These are phyloP conservation scores for Wallacemonas sp. DNA, from an alignment of 208 protist species.

Conservation along the genomic window DNA sequence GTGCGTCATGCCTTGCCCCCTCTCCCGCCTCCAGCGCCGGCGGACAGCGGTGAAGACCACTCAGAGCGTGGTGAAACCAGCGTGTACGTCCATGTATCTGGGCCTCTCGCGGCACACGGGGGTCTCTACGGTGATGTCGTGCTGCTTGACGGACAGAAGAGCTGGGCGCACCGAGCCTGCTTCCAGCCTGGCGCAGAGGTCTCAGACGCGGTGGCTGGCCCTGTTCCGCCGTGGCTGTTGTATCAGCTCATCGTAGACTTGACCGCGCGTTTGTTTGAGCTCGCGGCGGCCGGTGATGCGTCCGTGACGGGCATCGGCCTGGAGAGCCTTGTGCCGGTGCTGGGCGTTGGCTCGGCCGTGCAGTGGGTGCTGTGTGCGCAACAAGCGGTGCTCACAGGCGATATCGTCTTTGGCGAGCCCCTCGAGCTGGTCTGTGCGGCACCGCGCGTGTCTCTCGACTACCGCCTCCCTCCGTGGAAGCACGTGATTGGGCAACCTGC, in stretches of 20 bases:
- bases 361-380: slow-evolving; percentile 51
- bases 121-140: slow-evolving; percentile 46
- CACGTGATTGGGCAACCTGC: slow-evolving; percentile 63
- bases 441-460: slow-evolving; percentile 44
- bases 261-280: slow-evolving; percentile 28
- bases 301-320: slow-evolving; percentile 3
- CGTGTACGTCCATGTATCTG: too few relatives aligned
- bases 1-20: too few relatives aligned
- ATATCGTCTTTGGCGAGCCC: slow-evolving; percentile 41
- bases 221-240: slow-evolving; percentile 66
- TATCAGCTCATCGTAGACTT: slow-evolving; percentile 47
- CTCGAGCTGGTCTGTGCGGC: slow-evolving; percentile 61
- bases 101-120: slow-evolving; percentile 16
- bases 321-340: slow-evolving; percentile 1
- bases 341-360: background rate
- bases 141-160: slow-evolving; percentile 8
- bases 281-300: background rate
- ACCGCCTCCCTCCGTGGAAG: slow-evolving; percentile 75
- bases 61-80: too few relatives aligned
- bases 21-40: too few relatives aligned
- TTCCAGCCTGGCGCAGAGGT: slow-evolving; percentile 15
- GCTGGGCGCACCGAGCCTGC: slow-evolving; percentile 43
- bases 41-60: background rate
- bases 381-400: slow-evolving; percentile 44
- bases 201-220: background rate